Base-by-base conservation (phyloP, 768 basidiomycete genomes). In the Serendipita vermifera region DNA sequence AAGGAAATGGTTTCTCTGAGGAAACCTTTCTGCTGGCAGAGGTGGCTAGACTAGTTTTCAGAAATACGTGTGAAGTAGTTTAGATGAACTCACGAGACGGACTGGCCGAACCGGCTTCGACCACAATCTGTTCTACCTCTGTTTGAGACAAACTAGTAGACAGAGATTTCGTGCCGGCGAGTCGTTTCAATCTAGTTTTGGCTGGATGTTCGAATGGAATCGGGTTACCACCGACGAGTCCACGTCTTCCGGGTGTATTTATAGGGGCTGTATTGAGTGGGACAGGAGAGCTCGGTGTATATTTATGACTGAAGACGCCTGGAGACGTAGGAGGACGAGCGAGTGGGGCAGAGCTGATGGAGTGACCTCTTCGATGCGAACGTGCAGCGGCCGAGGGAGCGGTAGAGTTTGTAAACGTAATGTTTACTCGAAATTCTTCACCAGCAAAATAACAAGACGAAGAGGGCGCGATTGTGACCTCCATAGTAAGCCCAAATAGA, bases 381-480 rank as follows among this genome's bases (percentile, higher is more conserved):
- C 68, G 70, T 26, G 69, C 63, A 22, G 73, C 72, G 0, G 70
- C 62, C 41, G 73, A 66, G 3, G 80, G 74, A 0, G 81, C 74
- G 26, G 80, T 80, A 3, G 81, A 83, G 66, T 94, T 96, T 51
- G 85, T 83, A 68, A 96, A 90, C 0, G 86, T 85, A 61, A 97
- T 81, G 3, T 81, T 84, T 11, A 87, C 88, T 2, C 81, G 74
- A 69, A 94, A 89, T 0, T 78, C 72, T 68, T 97, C 93, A 57
- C 93, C 93, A 0, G 93, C 89, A 67, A 93, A 97, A 70, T 85
- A 97, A 0, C 90, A 87, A 0, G 88, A 85, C 59, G 91, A 85
- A 0, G 85, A 75, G 1, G 93, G 93, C 0, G 64, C 66, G 54
- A 73, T 66, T 5, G 66, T 67, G 20, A 73, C 59, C 56, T 64